These are phyloP conservation scores for Sporothrix humicola DNA, from an alignment of 2,329 filamentous ascomycete genomes.

Conservation along the genomic window DNA sequence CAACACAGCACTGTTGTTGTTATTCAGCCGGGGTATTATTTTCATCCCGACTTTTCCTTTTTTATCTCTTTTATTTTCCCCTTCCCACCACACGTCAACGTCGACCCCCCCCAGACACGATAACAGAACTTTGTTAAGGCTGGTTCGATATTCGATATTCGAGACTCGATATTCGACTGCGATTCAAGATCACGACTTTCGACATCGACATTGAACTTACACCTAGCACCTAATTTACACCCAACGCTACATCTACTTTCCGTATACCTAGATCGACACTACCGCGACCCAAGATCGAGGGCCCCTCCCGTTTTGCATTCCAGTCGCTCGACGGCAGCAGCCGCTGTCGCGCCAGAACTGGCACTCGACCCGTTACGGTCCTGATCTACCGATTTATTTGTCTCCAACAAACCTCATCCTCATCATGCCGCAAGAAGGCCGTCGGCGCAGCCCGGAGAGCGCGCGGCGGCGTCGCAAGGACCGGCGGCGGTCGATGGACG, in stretches of 20 bases:
- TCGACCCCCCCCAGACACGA: constrained; percentile 2
- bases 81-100: not conserved
- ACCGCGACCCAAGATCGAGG: not conserved
- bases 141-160: not conserved
- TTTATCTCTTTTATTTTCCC: not conserved
- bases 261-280: constrained; percentile 17
- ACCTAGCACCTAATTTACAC: not conserved
- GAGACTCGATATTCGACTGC: not conserved
- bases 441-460: constrained; percentile 62
- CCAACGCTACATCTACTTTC: not conserved
- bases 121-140: constrained; percentile 16
- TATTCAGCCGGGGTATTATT: not conserved
- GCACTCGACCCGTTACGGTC: too few relatives aligned
- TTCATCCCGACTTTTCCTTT: constrained; percentile 7
- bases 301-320: constrained; percentile 26
- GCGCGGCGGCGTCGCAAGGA: constrained; percentile 55
- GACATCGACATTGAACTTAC: not conserved
- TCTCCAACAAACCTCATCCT: not conserved
- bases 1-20: not conserved
- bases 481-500: constrained; percentile 50
- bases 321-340: constrained; percentile 29
- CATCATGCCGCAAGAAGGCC: constrained; percentile 59
- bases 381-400: too few relatives aligned
- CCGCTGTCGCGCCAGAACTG: constrained; percentile 23
- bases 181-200: not conserved